Conservation (phyloP, 2,329 filamentous ascomycete genomes). For the Fusarium brachygibbosum region DNA sequence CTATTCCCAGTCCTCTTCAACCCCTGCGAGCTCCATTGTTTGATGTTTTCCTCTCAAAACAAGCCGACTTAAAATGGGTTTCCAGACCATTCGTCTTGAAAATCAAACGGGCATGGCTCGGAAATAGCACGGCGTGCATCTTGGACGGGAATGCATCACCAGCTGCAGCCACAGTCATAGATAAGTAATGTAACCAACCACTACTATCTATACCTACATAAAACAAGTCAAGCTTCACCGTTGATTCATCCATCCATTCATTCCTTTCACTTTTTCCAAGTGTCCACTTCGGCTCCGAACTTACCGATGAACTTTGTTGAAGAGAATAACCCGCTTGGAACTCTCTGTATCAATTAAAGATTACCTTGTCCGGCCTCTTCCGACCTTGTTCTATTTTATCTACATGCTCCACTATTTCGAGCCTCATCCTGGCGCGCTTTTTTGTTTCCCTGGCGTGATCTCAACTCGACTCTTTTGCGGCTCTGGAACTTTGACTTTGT, state of each 20-base stretch:
- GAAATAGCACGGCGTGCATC: conserved; percentile 41
- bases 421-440: conserved; percentile 28
- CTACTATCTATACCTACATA: background rate
- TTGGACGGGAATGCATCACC: background rate
- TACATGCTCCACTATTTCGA: conserved; percentile 24
- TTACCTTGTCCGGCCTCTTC: conserved; percentile 40
- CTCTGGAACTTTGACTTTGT: conserved; percentile 17
- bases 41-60: conserved; percentile 31
- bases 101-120: conserved; percentile 42
- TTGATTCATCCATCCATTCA: conserved; percentile 14
- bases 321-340: conserved; percentile 34
- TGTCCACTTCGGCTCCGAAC: conserved; percentile 43
- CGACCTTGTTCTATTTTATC: conserved; percentile 30
- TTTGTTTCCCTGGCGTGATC: conserved; percentile 38
- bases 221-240: conserved; percentile 19
- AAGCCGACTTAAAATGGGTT: conserved; percentile 27
- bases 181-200: conserved; percentile 8
- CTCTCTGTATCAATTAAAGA: conserved; percentile 1
- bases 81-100: conserved; percentile 7
- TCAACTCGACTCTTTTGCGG: conserved; percentile 26
- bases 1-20: conserved; percentile 21
- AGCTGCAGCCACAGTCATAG: conserved; percentile 22
- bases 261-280: background rate
- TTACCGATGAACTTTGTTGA: conserved; percentile 5
- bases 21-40: conserved; percentile 29